Base-by-base conservation (phyloP, 805 yeast species). In the Candida caryicola region DNA sequence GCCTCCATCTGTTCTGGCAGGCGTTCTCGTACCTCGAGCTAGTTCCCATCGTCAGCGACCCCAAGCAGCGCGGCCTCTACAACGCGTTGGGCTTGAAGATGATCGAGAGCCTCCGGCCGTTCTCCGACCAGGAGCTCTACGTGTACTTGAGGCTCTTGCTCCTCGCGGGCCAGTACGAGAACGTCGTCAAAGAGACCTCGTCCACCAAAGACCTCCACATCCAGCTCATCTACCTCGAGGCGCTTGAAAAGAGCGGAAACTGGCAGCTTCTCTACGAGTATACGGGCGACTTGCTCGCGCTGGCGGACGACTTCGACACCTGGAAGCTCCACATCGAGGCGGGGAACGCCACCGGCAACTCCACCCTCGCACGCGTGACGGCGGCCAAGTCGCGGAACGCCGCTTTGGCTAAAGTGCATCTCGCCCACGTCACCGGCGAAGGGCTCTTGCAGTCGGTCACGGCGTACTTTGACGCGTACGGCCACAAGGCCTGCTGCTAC, bases 281-380 rank as follows among this genome's bases (percentile, higher is more conserved):
- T 42, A 61, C 79, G 32, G 29, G 54, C 4, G 42, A 50, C 3
- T 66, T 77, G 10, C 55, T 88, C 23, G 61, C 72, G 17, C 57
- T 68, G 7, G 73, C 84, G 38, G 88, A 90, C 57, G 95, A 89
- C 56, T 90, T 78, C 69, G 75, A 77, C 40, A 77, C 88, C 27
- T 87, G 95, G 86, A 75, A 79, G 46, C 62, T 68, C 13, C 59
- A 19, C 23, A 23, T 31, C 13, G 12, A n/a, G 17, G 16, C 34
- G 8, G 34, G 34, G 4, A 4, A 13, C 7, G 25, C 25, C 25
- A 27, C 12, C 12, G 29, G 15, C 12, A 13, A 6, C 19, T 33
- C 21, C 4, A 33, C 21, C 29, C 21, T 13, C 9, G 23, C 9
- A 9, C n/a, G 16, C 12, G 15, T 10, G 10, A 5, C 14, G 4